These are phyloP conservation scores for Corylus avellana DNA, from an alignment of 306 rosid genomes.

Conservation along the genomic window DNA sequence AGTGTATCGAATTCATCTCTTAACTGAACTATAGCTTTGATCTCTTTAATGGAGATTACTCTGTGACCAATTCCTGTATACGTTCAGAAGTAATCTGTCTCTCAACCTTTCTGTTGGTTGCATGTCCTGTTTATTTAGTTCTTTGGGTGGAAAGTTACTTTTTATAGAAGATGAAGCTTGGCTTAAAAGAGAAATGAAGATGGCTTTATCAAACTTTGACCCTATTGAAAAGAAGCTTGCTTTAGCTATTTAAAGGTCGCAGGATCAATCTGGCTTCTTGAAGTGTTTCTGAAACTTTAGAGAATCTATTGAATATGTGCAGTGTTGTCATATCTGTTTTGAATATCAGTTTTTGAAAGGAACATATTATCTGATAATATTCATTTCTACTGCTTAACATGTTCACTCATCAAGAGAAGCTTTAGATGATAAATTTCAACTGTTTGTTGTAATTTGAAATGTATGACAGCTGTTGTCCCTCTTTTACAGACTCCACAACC, in stretches of 20 bases:
- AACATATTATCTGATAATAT: background rate
- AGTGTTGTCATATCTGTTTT: too few relatives aligned
- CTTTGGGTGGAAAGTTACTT: background rate
- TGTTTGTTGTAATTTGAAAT: slow-evolving; percentile 22
- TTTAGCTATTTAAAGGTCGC: too few relatives aligned
- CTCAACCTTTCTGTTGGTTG: background rate
- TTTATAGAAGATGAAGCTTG: background rate
- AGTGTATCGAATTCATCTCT: background rate
- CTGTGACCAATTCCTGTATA: background rate
- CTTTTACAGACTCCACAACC: slow-evolving; percentile 70
- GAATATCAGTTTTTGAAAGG: slow-evolving; percentile 5
- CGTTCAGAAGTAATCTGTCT: background rate
- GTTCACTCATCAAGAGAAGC: slow-evolving; percentile 4
- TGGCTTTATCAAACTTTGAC: background rate
- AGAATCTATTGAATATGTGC: too few relatives aligned
- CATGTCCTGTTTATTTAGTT: background rate
- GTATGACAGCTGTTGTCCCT: slow-evolving; percentile 24
- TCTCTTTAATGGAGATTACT: background rate
- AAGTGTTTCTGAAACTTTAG: too few relatives aligned
- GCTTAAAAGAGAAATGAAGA: background rate
- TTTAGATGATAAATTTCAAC: slow-evolving; percentile 1
- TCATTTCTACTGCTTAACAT: background rate
- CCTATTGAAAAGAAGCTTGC: too few relatives aligned
- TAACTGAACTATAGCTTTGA: background rate
- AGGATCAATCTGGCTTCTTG: too few relatives aligned